Percentiles rank a stretch among this genome's conserved stretches.
Conservation (phyloP, 169 alveolate species). For the Miamiensis avidus region DNA sequence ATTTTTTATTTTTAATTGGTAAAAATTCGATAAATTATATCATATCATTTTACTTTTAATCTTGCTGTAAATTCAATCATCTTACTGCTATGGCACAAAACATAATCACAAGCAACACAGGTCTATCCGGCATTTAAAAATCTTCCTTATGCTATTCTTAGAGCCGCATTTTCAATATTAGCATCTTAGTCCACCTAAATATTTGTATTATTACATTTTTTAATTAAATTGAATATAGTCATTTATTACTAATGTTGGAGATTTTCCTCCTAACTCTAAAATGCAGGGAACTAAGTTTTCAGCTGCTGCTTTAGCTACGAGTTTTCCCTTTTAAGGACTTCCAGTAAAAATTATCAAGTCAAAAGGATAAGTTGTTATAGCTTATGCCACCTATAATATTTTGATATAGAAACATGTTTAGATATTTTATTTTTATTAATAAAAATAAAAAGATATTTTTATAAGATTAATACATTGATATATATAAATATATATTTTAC, state of each 20-base stretch:
- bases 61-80: conserved; percentile 52
- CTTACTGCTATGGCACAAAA: conserved; percentile 69
- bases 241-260: conserved; percentile 79
- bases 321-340: conserved; percentile 84
- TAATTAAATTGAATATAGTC: conserved; percentile 46
- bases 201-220: conserved; percentile 49
- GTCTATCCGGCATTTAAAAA: conserved; percentile 84
- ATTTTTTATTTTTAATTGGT: neutral
- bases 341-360: conserved; percentile 83
- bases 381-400: conserved; percentile 64
- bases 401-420: conserved; percentile 59
- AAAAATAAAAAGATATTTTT: conserved; percentile 50
- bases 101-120: conserved; percentile 86
- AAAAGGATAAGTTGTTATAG: conserved; percentile 29
- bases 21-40: conserved; percentile 45
- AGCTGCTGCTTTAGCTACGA: conserved; percentile 89
- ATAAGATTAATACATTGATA: conserved; percentile 28
- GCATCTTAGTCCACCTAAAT: conserved; percentile 68
- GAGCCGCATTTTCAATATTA: conserved; percentile 72
- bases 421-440: conserved; percentile 54
- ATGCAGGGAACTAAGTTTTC: conserved; percentile 83
- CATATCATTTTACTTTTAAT: conserved; percentile 12
- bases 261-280: conserved; percentile 89
- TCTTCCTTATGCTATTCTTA: conserved; percentile 77
- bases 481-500: conserved; percentile 18